phyloP scores from a whole-genome alignment of 2,329 filamentous ascomycete species.

The Exophiala alcalophila region DNA sequence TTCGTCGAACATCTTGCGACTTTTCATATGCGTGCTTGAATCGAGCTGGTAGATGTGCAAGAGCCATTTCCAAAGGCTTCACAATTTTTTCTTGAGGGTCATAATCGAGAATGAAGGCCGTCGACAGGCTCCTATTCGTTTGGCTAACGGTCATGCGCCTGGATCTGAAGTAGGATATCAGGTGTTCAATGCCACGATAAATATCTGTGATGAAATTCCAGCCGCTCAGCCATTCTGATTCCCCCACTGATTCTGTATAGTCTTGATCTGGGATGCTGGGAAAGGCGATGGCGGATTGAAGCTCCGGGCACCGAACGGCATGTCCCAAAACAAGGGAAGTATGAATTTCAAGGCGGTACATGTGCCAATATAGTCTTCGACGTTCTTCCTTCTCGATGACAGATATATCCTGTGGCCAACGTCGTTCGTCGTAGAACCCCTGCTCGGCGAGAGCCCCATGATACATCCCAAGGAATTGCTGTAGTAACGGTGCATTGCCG shows the following conservation, averaged over 20 bases:
- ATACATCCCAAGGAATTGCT: slow-evolving; percentile 11
- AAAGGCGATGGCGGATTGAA: slow-evolving; percentile 12
- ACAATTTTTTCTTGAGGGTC: slow-evolving; percentile 6
- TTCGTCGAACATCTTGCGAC: slow-evolving; percentile 7
- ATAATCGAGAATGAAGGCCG: slow-evolving; percentile 5
- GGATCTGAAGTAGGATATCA: slow-evolving; percentile 9
- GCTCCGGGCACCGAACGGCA: slow-evolving; percentile 10
- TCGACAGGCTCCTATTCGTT: slow-evolving; percentile 3
- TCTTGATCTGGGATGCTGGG: slow-evolving; percentile 7
- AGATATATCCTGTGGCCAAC: slow-evolving; percentile 6
- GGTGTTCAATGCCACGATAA: slow-evolving; percentile 11
- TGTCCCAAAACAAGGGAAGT: slow-evolving; percentile 13
- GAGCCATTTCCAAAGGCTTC: not conserved
- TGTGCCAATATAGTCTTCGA: slow-evolving; percentile 12
- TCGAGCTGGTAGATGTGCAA: not conserved
- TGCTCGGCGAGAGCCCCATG: slow-evolving; percentile 8
- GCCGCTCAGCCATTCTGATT: slow-evolving; percentile 11
- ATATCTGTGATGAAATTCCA: slow-evolving; percentile 17
- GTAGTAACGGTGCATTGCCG: slow-evolving; percentile 8
- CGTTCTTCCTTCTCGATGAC: slow-evolving; percentile 12
- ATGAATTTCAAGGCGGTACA: slow-evolving; percentile 17
- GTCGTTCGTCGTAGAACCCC: slow-evolving; percentile 12
- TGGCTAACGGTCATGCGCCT: too few relatives aligned
- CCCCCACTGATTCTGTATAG: too few relatives aligned
- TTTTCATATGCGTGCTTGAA: slow-evolving; percentile 3